Base-by-base conservation (phyloP, 129 eudicot genomes). In the Flaveria brownii region DNA sequence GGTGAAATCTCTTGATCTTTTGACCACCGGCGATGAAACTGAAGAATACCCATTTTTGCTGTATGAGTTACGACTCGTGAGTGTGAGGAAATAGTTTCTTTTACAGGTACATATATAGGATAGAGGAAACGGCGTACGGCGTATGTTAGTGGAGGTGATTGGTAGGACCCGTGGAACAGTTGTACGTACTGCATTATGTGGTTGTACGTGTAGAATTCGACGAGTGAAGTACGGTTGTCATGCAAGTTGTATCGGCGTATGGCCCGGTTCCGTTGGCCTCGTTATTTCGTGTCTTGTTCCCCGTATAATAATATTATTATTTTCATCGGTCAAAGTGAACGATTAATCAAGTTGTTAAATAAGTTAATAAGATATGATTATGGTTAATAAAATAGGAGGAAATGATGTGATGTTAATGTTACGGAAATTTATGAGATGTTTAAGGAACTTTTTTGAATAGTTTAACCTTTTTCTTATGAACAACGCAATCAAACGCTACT, bases 31-130 rank as follows among this genome's bases (percentile, higher is more conserved):
- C 78, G 79, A 13, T 78, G 82, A 30, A 62, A 72, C 55, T 67
- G 43, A 16, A 88, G 85, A 77, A 84, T 45, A 47, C 93, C 88
- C 90, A 86, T 88, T 65, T 65, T 77, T n/a, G 26, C 46, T 18
- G 14, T 18, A 36, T 63, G 41, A 62, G 14, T 59, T 30, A 16
- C 20, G 70, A 36, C 7, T 68, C 28, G 71, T 42, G 75, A 28
- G 62, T 66, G 59, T 80, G 80, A 67, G 75, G 6, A 51, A 46
- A 25, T 28, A 2, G 68, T 23, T 66, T 80, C 9, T 55, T 26
- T n/a, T 50, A n/a, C 4, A 23, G 4, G 18, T 22, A 3, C 42
- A 56, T 70, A 79, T n/a, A 79, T 62, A 61, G 46, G 20, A 78
- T 60, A 78, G 56, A 49, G 43, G 77, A 20, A 43, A 73, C 11